Conservation (phyloP, 2,329 filamentous ascomycete species). For the Sclerotinia glacialis region DNA sequence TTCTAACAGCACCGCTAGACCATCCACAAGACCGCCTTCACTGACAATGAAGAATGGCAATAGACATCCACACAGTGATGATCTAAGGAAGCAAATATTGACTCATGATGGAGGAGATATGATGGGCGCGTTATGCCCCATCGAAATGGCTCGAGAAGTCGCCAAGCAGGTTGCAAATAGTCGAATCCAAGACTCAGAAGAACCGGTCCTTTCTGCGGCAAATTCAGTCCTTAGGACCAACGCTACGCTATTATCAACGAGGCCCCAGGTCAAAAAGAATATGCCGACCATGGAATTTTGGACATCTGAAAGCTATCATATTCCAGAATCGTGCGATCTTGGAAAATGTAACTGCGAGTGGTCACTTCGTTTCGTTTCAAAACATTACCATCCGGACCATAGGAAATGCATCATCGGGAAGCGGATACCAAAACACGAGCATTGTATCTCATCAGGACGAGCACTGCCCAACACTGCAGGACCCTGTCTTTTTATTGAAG, state of each 20-base stretch:
- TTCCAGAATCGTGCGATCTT: not conserved
- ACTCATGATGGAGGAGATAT: not conserved
- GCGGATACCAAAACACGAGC: not conserved
- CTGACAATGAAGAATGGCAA: not conserved
- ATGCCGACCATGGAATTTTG: not conserved
- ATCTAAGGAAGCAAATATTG: not conserved
- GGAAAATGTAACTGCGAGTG: not conserved
- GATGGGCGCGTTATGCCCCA: not conserved
- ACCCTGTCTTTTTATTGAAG: not conserved
- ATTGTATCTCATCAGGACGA: constrained; percentile 8
- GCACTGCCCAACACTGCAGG: not conserved
- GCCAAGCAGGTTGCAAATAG: not conserved
- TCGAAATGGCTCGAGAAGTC: not conserved
- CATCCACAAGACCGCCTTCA: not conserved
- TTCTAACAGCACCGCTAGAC: not conserved
- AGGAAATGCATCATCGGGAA: not conserved
- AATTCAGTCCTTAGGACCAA: not conserved
- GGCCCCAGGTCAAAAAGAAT: not conserved
- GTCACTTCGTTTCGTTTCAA: constrained; percentile 1
- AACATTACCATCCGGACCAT: constrained; percentile 6
- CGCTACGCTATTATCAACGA: not conserved
- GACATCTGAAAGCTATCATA: not conserved
- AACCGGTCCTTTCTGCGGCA: not conserved
- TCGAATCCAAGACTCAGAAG: not conserved
- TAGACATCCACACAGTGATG: not conserved